Percentiles rank a stretch among this genome's conserved stretches.
Conservation (phyloP, 176 grass and related monocot genomes). For the Oryza punctata region DNA sequence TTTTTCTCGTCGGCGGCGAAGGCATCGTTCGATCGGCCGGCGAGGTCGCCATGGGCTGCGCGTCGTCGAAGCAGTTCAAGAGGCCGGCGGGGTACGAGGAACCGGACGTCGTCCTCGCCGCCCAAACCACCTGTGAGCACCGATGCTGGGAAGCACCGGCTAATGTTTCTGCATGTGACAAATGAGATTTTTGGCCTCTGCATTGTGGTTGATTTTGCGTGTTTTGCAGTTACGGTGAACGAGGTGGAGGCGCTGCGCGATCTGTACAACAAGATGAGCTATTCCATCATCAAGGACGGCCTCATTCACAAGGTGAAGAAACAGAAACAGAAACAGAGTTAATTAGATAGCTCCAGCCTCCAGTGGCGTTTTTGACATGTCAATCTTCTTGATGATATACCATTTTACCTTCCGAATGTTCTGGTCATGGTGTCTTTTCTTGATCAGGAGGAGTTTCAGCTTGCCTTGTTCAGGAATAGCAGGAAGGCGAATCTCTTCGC, state of each 20-base stretch:
- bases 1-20: no score
- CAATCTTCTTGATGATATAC: background rate
- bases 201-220: background rate
- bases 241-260: constrained; percentile 80
- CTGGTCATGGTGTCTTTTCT: background rate
- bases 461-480: constrained; percentile 77
- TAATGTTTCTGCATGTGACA: background rate
- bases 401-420: background rate
- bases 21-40: background rate
- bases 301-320: constrained; percentile 91
- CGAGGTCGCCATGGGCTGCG: constrained; percentile 37
- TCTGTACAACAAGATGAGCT: constrained; percentile 74
- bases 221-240: constrained; percentile 61
- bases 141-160: background rate
- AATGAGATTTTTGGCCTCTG: background rate
- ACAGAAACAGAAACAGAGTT: background rate
- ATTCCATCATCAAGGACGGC: constrained; percentile 73
- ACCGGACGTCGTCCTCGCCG: constrained; percentile 30
- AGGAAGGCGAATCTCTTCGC: constrained; percentile 64
- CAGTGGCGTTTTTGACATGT: background rate
- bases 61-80: constrained; percentile 6
- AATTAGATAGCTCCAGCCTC: no score
- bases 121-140: constrained; percentile 35
- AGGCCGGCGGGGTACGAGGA: constrained; percentile 30
- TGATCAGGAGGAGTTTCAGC: constrained; percentile 70